These are phyloP conservation scores for Polyporus arcularius DNA, from an alignment of 768 basidiomycete species.

Conservation along the genomic window DNA sequence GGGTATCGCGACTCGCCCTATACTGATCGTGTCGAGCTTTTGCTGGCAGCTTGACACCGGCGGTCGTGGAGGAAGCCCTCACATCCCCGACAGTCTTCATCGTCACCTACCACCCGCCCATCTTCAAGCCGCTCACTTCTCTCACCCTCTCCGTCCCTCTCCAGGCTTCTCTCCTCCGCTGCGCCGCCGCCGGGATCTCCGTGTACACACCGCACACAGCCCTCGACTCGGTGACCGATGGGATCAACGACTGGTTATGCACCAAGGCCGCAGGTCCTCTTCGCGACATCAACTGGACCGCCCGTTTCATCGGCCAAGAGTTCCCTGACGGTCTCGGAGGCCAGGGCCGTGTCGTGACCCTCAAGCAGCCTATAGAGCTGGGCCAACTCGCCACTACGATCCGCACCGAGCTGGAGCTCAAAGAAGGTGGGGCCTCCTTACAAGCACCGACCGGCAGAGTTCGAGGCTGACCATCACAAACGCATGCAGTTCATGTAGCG, in stretches of 20 bases:
- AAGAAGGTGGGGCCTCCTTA: slow-evolving; percentile 48
- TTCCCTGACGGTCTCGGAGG: slow-evolving; percentile 43
- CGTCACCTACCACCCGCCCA: slow-evolving; percentile 83
- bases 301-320: slow-evolving; percentile 30
- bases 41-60: slow-evolving; percentile 61
- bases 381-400: slow-evolving; percentile 64
- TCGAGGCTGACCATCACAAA: slow-evolving; percentile 22
- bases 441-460: slow-evolving; percentile 11
- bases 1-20: neutral
- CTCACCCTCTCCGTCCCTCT: slow-evolving; percentile 78
- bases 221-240: slow-evolving; percentile 80
- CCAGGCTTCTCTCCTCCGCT: slow-evolving; percentile 76
- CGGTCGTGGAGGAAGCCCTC: slow-evolving; percentile 71
- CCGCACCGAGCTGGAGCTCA: slow-evolving; percentile 64
- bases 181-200: slow-evolving; percentile 81
- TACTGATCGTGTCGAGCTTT: neutral
- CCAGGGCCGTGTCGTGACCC: slow-evolving; percentile 66
- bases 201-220: slow-evolving; percentile 89
- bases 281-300: slow-evolving; percentile 36
- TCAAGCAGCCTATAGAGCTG: slow-evolving; percentile 59
- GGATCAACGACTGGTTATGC: slow-evolving; percentile 91
- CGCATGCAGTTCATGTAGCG: slow-evolving; percentile 64
- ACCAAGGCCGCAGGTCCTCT: slow-evolving; percentile 30
- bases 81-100: slow-evolving; percentile 62
- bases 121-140: slow-evolving; percentile 75